Conservation (phyloP, 2,329 filamentous ascomycete species). For the Cyphellophora attinorum region DNA sequence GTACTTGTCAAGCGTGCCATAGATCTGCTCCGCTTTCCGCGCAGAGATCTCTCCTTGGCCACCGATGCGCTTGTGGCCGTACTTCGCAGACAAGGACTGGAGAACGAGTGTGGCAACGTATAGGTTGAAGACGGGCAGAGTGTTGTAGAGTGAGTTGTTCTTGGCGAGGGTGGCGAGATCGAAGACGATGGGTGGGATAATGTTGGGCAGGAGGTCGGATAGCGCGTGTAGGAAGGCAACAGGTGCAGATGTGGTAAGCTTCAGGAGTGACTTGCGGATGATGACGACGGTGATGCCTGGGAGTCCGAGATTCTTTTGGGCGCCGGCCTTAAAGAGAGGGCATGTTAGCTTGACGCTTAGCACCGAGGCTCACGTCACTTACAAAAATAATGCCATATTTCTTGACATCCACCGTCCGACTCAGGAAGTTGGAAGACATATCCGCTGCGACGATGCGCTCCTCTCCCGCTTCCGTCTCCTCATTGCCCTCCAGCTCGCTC, state of each 20-base stretch:
- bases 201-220: conserved; percentile 48
- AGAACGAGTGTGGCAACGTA: conserved; percentile 87
- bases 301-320: conserved; percentile 86
- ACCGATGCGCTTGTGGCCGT: conserved; percentile 56
- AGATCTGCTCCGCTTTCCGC: conserved; percentile 68
- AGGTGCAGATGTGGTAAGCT: conserved; percentile 58
- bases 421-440: conserved; percentile 91
- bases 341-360: too few species aligned
- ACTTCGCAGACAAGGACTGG: conserved; percentile 52
- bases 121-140: conserved; percentile 86
- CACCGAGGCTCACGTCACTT: conserved; percentile 16
- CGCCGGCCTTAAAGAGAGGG: conserved; percentile 45
- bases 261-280: conserved; percentile 69
- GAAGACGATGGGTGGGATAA: conserved; percentile 60
- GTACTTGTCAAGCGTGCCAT: conserved; percentile 64
- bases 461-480: conserved; percentile 46
- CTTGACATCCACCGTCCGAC: conserved; percentile 62
- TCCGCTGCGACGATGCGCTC: conserved; percentile 76
- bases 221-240: conserved; percentile 63
- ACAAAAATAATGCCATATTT: conserved; percentile 85
- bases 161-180: conserved; percentile 78
- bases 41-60: conserved; percentile 67
- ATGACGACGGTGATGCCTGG: conserved; percentile 82
- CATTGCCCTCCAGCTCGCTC: conserved; percentile 46
- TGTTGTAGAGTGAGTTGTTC: conserved; percentile 95